Evolutionary conservation across 345 rosid genomes (phyloP), one percentile per base, ranked within the genome.

Genomic region (Raphanus raphanistrum): DNA sequence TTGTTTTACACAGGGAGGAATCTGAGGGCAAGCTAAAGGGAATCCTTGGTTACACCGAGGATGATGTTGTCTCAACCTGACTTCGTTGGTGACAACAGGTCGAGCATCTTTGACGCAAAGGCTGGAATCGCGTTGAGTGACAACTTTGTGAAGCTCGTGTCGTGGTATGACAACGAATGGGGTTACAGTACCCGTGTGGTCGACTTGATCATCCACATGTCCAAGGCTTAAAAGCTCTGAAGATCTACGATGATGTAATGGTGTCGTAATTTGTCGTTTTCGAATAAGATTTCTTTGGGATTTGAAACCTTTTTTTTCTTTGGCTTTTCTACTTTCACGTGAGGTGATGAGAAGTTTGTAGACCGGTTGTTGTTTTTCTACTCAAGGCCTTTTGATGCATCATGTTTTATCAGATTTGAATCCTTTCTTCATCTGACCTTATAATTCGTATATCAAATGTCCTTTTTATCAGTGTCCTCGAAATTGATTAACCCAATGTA

Each of bases 41-140:
- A 13, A 88, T 92, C 38, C 29, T 90, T 82, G 97, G 97, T 16
- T 92, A 85, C 84, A 85, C 89, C 0, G 95, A 92, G n/a, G 93
- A 92, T 16, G 93, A 92, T 76, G 84, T 91, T 50, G 97, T 90
- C 38, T 90, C 95, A 4, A 85, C 91, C 91, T 0, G 97, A 92
- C 82, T 92, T 92, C 38, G 65, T 92, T 0, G 97, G 97, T 12
- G 97, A 92, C 82, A 87, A 31, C 90, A 90, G 95, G 79, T 91
- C 97, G 17, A 92, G 97, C 70, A 88, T 92, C 32, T 92, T 92
- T 26, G 97, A 92, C 81, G 97, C 97, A 21, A 90, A 90, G 81
- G 97, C 97, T 3, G 97, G 97, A 68, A 87, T 90, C 75, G 93
- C 95, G 6, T 66, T 91, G 88, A 92, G 74, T 7, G 81, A 86